These are phyloP conservation scores for Salvia miltiorrhiza DNA, from an alignment of 257 asterid species.

Conservation along the genomic window DNA sequence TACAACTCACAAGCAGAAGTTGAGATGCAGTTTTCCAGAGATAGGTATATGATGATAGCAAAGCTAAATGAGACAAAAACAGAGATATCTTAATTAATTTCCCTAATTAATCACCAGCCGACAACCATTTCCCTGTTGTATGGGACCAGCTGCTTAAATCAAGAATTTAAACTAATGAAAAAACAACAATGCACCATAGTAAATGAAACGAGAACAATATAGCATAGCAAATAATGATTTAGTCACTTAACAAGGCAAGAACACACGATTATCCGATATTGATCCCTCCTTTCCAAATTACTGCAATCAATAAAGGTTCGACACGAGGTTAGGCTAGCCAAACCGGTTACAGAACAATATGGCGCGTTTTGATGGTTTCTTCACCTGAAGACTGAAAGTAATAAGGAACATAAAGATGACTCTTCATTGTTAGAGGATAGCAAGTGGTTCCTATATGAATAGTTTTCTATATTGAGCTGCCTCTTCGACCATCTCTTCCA, in stretches of 20 bases:
- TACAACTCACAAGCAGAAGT: not conserved
- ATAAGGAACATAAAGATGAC: not conserved
- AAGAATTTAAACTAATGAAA: not conserved
- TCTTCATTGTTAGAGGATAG: not conserved
- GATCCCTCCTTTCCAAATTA: not conserved
- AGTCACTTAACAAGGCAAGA: not conserved
- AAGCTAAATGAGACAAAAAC: not conserved
- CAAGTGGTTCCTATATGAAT: conserved; percentile 31
- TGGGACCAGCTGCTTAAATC: not conserved
- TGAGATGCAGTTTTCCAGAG: not conserved
- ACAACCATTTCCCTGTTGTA: not conserved
- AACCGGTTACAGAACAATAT: not conserved
- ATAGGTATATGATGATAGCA: not conserved
- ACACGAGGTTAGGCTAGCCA: not conserved
- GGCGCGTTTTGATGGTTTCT: not conserved
- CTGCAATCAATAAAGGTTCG: no score
- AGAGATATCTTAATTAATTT: not conserved
- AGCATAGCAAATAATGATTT: not conserved
- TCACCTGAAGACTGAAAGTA: not conserved
- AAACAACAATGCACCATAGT: not conserved
- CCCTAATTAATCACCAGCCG: not conserved
- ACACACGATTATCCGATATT: not conserved
- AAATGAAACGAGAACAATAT: not conserved
- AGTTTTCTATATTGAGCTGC: conserved; percentile 83
- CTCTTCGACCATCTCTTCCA: conserved; percentile 84